Evolutionary conservation across 2,329 filamentous ascomycete species (phyloP), one percentile per base, ranked within the genome.

Genomic region (Claviceps sp.): DNA sequence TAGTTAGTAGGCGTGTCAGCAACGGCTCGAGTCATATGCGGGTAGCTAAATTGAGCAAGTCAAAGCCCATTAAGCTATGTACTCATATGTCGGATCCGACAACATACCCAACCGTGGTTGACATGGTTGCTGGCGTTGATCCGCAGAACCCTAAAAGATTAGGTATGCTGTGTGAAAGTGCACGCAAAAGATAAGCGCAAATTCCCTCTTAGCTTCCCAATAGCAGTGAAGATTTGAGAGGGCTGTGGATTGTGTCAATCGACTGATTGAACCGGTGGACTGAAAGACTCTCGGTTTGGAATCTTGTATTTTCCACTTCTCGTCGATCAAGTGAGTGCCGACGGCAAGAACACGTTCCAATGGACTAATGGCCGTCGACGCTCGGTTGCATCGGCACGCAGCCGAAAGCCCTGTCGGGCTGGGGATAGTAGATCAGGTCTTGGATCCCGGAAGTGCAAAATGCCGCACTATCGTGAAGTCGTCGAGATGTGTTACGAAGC

Each of bases 91-190:
- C 16, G 29, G 9, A 14, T 16, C 14, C 37, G 20, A 38, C 2
- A 11, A 60, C 64, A 54, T 66, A 71, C 71, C 71, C 71, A 53
- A 66, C 53, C 47, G 68, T 81, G 42, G 58, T 59, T 26, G 58
- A 56, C 58, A 60, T 60, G 36, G 34, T 17, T 49, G 38, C 43
- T 23, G 40, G 45, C 9, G 16, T 17, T 47, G 4, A 34, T 37
- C 14, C 16, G 45, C 4, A 37, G 5, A 47, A 22, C 16, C 20
- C 17, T n/a, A 9, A 45, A 8, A 43, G 39, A 45, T 4, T n/a
- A 16, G n/a, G 3, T 48, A 3, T 23, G 39, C 20, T 7, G 26
- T 38, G 45, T 20, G 22, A 26, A 26, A 20, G 46, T 6, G 36
- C 29, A 13, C 43, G n/a, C 6, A 38, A 39, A 16, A 34, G 14